Base-by-base conservation (phyloP, 2,329 filamentous ascomycete species). In the Fusarium sp. region DNA sequence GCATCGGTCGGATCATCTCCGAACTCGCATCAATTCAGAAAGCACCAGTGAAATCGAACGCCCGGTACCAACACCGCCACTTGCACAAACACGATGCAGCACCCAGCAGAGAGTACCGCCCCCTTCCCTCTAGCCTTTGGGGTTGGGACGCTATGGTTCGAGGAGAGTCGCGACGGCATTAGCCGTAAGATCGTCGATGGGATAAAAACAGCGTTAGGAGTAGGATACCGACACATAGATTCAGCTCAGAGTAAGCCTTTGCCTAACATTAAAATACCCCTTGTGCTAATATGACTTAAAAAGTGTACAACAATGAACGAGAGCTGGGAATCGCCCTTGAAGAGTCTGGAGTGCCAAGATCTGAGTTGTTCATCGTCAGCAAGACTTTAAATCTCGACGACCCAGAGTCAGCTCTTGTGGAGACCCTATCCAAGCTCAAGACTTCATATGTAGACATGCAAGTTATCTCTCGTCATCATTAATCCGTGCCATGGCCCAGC, bases 191-290 rank as follows among this genome's bases (percentile, higher is more conserved):
- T 56, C 10, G 12, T 56, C 7, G 8, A 35, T 22, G 51, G 51
- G 29, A 56, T 56, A 31, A 56, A 56, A 31, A 36, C 51, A 12
- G 51, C 51, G 6, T 35, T 56, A 8, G 51, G 36, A 33, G 51
- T 36, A 17, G 51, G 51, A 8, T 56, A 56, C 12, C 51, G 51
- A 35, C 51, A 56, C 12, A 56, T 56, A n/a, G 51, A 56, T 22
- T 20, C 51, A 1, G 51, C 51, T 9, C 51, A 56, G 8, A 56
- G 51, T 56, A 56, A 56, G 51, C 7, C 22, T 24, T 12, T 22
- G 0, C 2, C 6, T 7, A 8, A 5, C 0, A 5, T 33, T 20
- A 1, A 14, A 20, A 2, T 9, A 1, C 6, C 20, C 6, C 3
- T 22, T 33, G 9, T 22, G 16, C 31, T 56, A 10, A 56, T 10